Evolutionary conservation across 306 rosid species (phyloP), one percentile per base, ranked within the genome.

Genomic region (Cyclanthera cordifolia): DNA sequence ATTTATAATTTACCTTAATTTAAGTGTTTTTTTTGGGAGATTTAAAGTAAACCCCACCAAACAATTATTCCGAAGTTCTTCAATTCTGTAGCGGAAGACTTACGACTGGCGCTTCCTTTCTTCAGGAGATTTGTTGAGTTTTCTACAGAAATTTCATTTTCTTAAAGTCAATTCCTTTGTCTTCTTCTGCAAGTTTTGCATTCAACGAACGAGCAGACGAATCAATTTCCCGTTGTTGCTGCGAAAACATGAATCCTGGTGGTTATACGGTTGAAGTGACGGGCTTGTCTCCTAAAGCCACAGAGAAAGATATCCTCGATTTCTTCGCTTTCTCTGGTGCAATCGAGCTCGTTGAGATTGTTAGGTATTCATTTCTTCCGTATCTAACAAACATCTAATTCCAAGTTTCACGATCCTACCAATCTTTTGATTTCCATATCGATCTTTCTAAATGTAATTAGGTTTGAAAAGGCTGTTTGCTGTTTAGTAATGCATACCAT

Each of bases 191-290:
- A 59, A 59, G 66, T 59, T 3, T 59, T 4, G n/a, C 8, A 30
- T 59, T 59, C n/a, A 24, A 45, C n/a, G 49, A 13, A 13, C 15
- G 15, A 43, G 12, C 16, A 10, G 50, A 3, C 17, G 21, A 65
- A 65, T 43, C 19, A 45, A 45, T 51, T 21, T 4, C 21, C 32
- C 23, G 32, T 45, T 14, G 32, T 45, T 14, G 34, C 53, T 6
- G 70, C 53, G 14, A 6, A 57, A 73, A 12, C 47, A 91, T 88
- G 91, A 75, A 10, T 82, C 61, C 76, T 4, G 82, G 77, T 72
- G 96, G 90, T 20, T 88, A 77, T 61, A 24, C 90, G 14, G 87
- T 91, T 1, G 91, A 91, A 79, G 95, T 91, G 53, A 78, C 88
- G 1, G 90, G 96, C n/a, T 72, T 88, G 48, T 91, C 97, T n/a